Evolutionary conservation across 345 rosid genomes (phyloP).

Genomic region (Bruguiera parviflora): DNA sequence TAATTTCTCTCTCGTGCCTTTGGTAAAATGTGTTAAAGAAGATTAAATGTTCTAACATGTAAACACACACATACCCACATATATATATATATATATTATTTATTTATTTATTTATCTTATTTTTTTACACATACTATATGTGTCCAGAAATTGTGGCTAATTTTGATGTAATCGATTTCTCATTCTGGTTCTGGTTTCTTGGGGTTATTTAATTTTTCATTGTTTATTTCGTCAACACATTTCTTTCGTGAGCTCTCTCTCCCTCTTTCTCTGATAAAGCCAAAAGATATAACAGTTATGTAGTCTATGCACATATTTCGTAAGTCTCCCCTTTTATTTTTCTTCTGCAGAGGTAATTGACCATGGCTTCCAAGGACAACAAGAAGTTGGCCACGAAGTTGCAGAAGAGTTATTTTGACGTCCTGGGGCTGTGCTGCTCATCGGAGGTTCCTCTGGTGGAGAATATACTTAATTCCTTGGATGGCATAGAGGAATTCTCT

Average conservation of each 20-base stretch:
- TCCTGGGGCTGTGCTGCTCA: conserved; percentile 79
- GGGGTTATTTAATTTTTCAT: not conserved
- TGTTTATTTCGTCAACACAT: not conserved
- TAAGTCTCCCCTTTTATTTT: not conserved
- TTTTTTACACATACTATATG: not conserved
- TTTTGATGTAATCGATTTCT: not conserved
- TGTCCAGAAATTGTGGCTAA: not conserved
- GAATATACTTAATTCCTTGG: conserved; percentile 51
- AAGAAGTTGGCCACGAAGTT: conserved; percentile 18
- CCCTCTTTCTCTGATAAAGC: too few species aligned
- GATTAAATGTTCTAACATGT: too few species aligned
- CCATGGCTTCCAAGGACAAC: not conserved
- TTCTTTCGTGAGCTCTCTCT: not conserved
- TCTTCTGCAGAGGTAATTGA: not conserved
- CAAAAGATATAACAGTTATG: not conserved
- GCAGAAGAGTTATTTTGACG: conserved; percentile 84
- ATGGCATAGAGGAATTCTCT: conserved; percentile 62
- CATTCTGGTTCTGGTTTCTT: not conserved
- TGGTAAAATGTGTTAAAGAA: too few species aligned
- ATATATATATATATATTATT: too few species aligned
- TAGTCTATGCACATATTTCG: not conserved
- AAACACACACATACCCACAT: too few species aligned
- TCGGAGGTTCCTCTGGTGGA: conserved; percentile 82
- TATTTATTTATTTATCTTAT: too few species aligned
- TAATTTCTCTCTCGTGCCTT: too few species aligned